Base-by-base conservation (phyloP, 2,329 filamentous ascomycete species). In the Chaetomiaceae sp. region DNA sequence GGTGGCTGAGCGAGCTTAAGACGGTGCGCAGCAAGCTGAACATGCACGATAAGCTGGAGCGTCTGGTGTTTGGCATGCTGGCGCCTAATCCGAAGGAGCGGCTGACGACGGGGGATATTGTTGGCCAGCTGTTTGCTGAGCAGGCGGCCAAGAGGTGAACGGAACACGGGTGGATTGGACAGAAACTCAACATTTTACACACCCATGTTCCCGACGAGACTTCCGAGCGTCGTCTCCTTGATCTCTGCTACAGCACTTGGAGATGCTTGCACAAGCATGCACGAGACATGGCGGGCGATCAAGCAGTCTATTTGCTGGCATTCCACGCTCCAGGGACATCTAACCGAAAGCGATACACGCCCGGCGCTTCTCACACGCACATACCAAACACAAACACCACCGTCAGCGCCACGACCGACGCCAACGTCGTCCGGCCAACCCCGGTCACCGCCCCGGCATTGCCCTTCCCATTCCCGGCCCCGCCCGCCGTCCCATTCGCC, bases 1-100 rank as follows among this genome's bases (percentile, higher is more conserved):
- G 69, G 46, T 81, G 77, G 77, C 66, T 81, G 36, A 64, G 59
- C 32, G 76, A 79, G 61, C 67, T 81, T 34, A 68, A 65, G 35
- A 69, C 73, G 36, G 73, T 72, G 15, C 67, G 72, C 51, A 64
- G 66, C 47, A 65, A 58, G 32, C 68, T 80, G 3, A 68, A 73
- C 56, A 50, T 58, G 6, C 64, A 65, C 19, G 74, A 79, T 56
- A 65, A 65, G 38, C 60, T 80, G 30, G 76, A 80, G 61, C 62
- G 68, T 14, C 60, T 80, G 9, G 69, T 79, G 14, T 63, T 64
- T 47, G 72, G 76, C 29, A 81, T 80, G 77, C 55, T 81, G 48
- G 66, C 66, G 6, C 71, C 75, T 3, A 71, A 74, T 44, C 74
- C 70, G 9, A 62, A 62, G 42, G 69, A 77, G 43, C 69, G 77